Conservation (phyloP, 2,329 filamentous ascomycete genomes). For the Paraconiothyrium brasiliense region DNA sequence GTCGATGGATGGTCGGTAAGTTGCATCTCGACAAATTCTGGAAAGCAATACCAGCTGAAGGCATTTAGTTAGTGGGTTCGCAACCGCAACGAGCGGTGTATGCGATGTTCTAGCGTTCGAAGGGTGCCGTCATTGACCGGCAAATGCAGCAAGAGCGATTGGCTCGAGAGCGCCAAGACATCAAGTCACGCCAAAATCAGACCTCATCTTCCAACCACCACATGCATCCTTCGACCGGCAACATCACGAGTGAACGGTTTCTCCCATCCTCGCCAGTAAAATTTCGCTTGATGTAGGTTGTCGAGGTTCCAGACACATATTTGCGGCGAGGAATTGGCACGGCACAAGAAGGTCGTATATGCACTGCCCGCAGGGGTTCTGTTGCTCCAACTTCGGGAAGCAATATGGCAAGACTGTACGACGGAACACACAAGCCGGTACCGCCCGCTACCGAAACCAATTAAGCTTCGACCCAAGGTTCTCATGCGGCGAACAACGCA, state of each 20-base stretch:
- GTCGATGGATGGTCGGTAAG: constrained; percentile 17
- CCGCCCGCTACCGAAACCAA: neutral
- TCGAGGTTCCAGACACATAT: neutral
- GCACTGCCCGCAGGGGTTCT: neutral
- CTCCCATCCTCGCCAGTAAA: neutral
- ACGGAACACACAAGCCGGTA: neutral
- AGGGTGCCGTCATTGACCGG: neutral
- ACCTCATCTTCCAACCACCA: neutral
- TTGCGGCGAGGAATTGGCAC: neutral
- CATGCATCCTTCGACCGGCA: neutral
- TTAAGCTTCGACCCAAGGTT: too few relatives aligned
- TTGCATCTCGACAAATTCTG: constrained; percentile 20
- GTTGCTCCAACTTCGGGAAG: neutral
- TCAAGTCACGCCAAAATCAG: constrained; percentile 11
- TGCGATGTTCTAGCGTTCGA: constrained; percentile 20
- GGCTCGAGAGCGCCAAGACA: constrained; percentile 12
- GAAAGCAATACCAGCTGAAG: constrained; percentile 21
- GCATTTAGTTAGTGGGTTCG: constrained; percentile 29
- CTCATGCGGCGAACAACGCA: too few relatives aligned
- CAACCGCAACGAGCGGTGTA: constrained; percentile 20
- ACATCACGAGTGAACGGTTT: neutral
- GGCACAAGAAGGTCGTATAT: neutral
- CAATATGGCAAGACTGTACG: neutral
- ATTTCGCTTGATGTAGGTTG: neutral
- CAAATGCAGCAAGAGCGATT: constrained; percentile 1